A percentile compares a stretch with the other conserved stretches of the same genome.
Evolutionary conservation across 2,329 filamentous ascomycete species (phyloP).

Genomic region (Aureobasidium lini): DNA sequence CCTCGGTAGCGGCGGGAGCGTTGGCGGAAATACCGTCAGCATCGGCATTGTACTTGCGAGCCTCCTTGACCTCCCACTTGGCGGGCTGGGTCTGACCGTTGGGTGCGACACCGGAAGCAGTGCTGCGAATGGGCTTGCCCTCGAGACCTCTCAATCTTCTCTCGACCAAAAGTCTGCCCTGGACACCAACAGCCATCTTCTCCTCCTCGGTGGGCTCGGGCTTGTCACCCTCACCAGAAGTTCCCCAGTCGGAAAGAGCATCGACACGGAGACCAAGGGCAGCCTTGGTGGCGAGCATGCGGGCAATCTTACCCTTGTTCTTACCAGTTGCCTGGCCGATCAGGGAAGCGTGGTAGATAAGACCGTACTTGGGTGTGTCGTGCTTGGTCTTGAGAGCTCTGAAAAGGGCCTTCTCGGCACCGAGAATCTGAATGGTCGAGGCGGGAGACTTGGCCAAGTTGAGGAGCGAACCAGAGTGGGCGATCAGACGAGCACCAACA

Average conservation of each 20-base stretch:
- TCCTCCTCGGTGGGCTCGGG: conserved; percentile 74
- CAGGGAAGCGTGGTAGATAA: conserved; percentile 85
- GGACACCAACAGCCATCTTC: conserved; percentile 70
- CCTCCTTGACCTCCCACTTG: conserved; percentile 89
- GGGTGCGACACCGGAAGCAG: conserved; percentile 66
- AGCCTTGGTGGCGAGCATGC: conserved; percentile 89
- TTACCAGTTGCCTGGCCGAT: conserved; percentile 95
- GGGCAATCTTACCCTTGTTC: conserved; percentile 99
- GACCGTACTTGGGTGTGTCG: conserved; percentile 96
- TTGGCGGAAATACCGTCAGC: conserved; percentile 75
- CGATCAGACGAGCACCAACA: conserved; percentile 88
- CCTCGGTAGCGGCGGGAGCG: conserved; percentile 52
- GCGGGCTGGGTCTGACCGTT: conserved; percentile 59
- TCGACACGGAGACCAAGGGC: conserved; percentile 90
- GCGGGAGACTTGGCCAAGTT: conserved; percentile 91
- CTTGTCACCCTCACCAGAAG: conserved; percentile 56
- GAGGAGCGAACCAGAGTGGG: conserved; percentile 88
- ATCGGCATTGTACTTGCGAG: conserved; percentile 88
- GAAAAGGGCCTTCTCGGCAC: conserved; percentile 98
- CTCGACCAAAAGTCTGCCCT: conserved; percentile 65
- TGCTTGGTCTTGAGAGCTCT: conserved; percentile 98
- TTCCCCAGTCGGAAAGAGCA: conserved; percentile 70
- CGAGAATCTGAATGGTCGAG: conserved; percentile 94
- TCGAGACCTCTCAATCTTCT: conserved; percentile 70
- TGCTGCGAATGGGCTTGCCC: conserved; percentile 77